phyloP scores from a whole-genome alignment of 768 basidiomycete species.

The Suillus subaureus region DNA sequence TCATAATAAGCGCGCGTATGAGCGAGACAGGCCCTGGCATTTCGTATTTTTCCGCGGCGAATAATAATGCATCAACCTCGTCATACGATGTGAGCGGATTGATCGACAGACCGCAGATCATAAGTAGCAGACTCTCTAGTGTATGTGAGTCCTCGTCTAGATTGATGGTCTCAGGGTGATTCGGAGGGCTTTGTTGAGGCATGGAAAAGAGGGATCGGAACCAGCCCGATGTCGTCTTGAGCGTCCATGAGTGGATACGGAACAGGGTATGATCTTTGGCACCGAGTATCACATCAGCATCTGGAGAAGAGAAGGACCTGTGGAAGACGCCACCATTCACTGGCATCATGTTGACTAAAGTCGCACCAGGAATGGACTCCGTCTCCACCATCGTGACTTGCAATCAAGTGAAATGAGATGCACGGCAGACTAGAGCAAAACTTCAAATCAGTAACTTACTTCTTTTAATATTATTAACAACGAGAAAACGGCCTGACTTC shows the following conservation, averaged over 20 bases:
- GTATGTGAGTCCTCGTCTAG: constrained; percentile 59
- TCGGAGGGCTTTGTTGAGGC: constrained; percentile 38
- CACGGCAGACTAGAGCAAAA: neutral
- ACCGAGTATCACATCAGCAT: constrained; percentile 58
- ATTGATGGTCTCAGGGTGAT: constrained; percentile 43
- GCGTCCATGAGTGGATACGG: constrained; percentile 58
- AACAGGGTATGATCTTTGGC: constrained; percentile 55
- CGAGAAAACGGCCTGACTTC: neutral
- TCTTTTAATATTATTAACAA: neutral
- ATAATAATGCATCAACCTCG: constrained; percentile 56
- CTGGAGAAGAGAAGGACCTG: constrained; percentile 50
- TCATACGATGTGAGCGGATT: constrained; percentile 52
- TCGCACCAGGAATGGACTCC: neutral
- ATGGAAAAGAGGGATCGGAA: constrained; percentile 63
- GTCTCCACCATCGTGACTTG: neutral
- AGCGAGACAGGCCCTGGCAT: constrained; percentile 67
- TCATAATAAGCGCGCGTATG: constrained; percentile 57
- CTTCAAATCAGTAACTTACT: neutral
- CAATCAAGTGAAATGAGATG: neutral
- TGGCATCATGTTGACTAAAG: too few species aligned
- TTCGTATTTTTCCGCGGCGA: constrained; percentile 70
- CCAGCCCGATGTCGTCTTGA: constrained; percentile 70
- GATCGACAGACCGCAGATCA: constrained; percentile 62
- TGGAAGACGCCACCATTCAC: constrained; percentile 29
- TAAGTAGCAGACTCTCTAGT: constrained; percentile 58